Base-by-base conservation (phyloP, 2,329 filamentous ascomycete genomes). In the Aspergillus ochraceoroseus region DNA sequence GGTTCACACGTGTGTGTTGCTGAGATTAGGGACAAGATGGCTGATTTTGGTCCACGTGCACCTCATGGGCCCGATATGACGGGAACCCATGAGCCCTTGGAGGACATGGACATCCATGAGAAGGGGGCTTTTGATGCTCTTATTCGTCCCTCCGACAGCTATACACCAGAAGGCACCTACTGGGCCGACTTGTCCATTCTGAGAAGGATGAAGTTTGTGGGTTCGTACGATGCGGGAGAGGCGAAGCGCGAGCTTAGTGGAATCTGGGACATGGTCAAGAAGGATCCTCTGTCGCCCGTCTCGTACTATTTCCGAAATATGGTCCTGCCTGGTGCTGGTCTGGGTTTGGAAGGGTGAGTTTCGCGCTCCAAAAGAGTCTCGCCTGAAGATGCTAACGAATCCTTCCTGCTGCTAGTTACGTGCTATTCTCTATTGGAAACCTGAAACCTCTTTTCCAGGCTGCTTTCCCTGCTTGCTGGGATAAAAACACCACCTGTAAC, bases 351-450 rank as follows among this genome's bases (percentile, higher is more conserved):
- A 75, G 90, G 80, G 71, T 79, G 61, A 46, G 70, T 63, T 13
- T 8, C 32, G 12, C 9, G 17, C 13, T 42, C 14, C 5, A 2
- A 15, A n/a, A 27, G 3, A 8, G 14, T 7, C 18, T 18, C 9
- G n/a, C 13, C n/a, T 27, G 2, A 14, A 20, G 15, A 22, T 41
- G 17, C 41, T 43, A 34, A 38, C 35, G 23, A 28, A 23, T 18
- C 9, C 17, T 18, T 18, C 8, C 7, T 30, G 20, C 29, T 36
- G 17, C 17, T 42, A 80, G 87, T 55, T 96, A 95, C 61, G 89
- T 95, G 28, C 77, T 96, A 13, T 96, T 96, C 74, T 95, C 89
- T 48, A 95, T 96, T 54, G 90, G 90, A 43, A 95, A 95, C 66
- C 72, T 96, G 50, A 80, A 85, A 59, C 85, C 89, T 3, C 75